Conservation (phyloP, 257 asterid species). For the Fraxinus anomala region DNA sequence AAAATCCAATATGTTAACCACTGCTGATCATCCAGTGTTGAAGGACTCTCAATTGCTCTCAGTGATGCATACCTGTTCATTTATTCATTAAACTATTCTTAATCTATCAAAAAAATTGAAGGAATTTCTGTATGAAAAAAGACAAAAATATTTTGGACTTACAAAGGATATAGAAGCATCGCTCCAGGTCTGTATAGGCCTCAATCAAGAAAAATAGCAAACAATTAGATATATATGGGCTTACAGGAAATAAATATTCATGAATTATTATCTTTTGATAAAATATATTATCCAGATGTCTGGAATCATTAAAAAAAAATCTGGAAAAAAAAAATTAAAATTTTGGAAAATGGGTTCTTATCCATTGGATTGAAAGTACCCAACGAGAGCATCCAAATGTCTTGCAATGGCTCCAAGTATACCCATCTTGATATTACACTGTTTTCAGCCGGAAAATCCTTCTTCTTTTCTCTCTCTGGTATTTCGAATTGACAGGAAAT, state of each 20-base stretch:
- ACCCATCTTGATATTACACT: constrained; percentile 34
- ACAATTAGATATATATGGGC: constrained; percentile 8
- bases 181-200: constrained; percentile 67
- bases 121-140: constrained; percentile 3
- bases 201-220: not conserved
- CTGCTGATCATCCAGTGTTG: constrained; percentile 81
- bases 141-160: constrained; percentile 34
- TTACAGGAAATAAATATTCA: too few relatives aligned
- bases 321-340: not conserved
- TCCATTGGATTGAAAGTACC: constrained; percentile 28
- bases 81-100: not conserved
- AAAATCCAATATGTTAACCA: constrained; percentile 96
- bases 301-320: too few relatives aligned
- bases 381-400: constrained; percentile 40
- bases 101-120: constrained; percentile 36
- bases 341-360: not conserved
- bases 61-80: constrained; percentile 72
- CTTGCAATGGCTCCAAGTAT: constrained; percentile 38
- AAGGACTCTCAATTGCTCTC: constrained; percentile 79
- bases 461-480: not conserved
- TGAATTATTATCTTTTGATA: too few relatives aligned
- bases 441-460: not conserved
- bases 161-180: constrained; percentile 91
- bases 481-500: not conserved
- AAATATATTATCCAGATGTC: too few relatives aligned